A percentile compares a stretch with the other conserved stretches of the same genome.
phyloP scores from a whole-genome alignment of 2,329 filamentous ascomycete genomes.

The Fusarium sp. region DNA sequence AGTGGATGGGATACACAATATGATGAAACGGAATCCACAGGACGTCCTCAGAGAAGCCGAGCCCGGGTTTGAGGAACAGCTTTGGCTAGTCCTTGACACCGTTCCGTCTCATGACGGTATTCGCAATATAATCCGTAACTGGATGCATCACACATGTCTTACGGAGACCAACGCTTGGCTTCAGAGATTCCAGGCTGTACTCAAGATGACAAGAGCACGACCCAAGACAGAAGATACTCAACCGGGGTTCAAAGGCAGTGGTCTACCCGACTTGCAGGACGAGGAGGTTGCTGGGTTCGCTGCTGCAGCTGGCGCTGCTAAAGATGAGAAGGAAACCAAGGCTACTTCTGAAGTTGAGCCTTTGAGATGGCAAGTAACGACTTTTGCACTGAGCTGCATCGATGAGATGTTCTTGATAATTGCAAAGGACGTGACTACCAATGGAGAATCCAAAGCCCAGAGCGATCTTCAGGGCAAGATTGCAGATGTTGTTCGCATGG shows the following conservation, averaged over 20 bases:
- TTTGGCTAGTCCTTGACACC: constrained; percentile 89
- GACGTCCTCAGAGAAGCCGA: constrained; percentile 82
- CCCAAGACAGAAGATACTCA: constrained; percentile 61
- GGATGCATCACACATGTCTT: constrained; percentile 90
- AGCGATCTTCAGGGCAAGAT: constrained; percentile 82
- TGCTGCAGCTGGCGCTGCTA: constrained; percentile 70
- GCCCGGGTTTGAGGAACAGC: constrained; percentile 83
- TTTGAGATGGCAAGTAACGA: constrained; percentile 92
- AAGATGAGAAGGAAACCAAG: constrained; percentile 63
- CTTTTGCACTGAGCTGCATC: constrained; percentile 91
- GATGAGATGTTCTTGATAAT: constrained; percentile 83
- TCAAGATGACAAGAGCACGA: constrained; percentile 85
- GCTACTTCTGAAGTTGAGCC: constrained; percentile 78
- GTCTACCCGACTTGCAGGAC: constrained; percentile 84
- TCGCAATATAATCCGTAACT: constrained; percentile 88
- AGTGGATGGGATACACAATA: constrained; percentile 87
- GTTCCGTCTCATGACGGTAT: constrained; percentile 80
- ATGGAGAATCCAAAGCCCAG: constrained; percentile 82
- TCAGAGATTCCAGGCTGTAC: constrained; percentile 83
- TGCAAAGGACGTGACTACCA: constrained; percentile 78
- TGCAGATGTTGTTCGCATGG: constrained; percentile 94
- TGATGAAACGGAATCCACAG: constrained; percentile 91
- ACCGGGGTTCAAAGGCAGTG: constrained; percentile 56
- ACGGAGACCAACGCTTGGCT: constrained; percentile 86
- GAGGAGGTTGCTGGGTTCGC: constrained; percentile 98